These are phyloP conservation scores for Hygrocybe punicea DNA, from an alignment of 768 basidiomycete species.

Conservation along the genomic window DNA sequence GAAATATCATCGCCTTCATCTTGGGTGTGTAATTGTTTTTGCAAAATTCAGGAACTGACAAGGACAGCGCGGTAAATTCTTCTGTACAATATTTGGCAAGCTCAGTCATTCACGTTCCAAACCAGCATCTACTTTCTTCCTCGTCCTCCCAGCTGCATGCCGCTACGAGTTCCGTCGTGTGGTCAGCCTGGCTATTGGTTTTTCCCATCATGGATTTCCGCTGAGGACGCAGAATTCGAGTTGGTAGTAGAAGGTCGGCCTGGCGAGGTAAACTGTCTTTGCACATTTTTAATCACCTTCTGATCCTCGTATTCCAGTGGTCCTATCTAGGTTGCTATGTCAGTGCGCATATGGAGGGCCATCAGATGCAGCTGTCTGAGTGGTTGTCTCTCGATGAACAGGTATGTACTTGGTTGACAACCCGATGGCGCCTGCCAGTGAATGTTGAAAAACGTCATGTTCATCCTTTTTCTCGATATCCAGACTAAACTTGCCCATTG, in stretches of 20 bases:
- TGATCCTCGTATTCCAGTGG: slow-evolving; percentile 19
- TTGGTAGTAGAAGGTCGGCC: slow-evolving; percentile 25
- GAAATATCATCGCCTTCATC: neutral
- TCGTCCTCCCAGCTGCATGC: slow-evolving; percentile 27
- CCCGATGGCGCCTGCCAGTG: neutral
- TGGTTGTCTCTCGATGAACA: slow-evolving; percentile 31
- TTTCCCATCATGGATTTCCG: slow-evolving; percentile 15
- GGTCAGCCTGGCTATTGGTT: slow-evolving; percentile 33
- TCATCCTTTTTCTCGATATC: neutral
- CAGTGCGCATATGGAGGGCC: slow-evolving; percentile 13
- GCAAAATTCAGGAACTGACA: neutral
- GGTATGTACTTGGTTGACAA: slow-evolving; percentile 9
- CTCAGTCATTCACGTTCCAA: neutral
- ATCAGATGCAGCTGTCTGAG: slow-evolving; percentile 30
- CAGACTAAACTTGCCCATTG: slow-evolving; percentile 24
- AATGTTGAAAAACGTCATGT: neutral
- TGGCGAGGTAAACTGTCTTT: slow-evolving; percentile 15
- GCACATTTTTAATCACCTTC: neutral
- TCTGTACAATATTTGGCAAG: neutral
- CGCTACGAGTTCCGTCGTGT: slow-evolving; percentile 22
- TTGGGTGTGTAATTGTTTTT: neutral
- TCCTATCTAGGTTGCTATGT: slow-evolving; percentile 27
- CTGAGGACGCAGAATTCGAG: slow-evolving; percentile 20
- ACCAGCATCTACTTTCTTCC: slow-evolving; percentile 23
- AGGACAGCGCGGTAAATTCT: neutral